phyloP scores from a whole-genome alignment of 495 filamentous ascomycete species.

The Penicillium bovifimosum region DNA sequence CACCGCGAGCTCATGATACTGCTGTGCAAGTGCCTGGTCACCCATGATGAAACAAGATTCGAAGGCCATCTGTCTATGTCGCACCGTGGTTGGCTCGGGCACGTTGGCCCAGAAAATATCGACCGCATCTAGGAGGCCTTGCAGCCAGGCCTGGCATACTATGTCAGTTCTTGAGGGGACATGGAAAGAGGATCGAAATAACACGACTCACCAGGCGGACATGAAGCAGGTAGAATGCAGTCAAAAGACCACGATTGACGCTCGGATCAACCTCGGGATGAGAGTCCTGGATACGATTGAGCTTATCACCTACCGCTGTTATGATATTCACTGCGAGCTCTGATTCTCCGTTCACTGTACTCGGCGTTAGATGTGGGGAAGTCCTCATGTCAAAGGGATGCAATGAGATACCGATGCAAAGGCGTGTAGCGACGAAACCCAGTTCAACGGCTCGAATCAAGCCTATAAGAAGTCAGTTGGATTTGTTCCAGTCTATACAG shows the following conservation, averaged over 20 bases:
- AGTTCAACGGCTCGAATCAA: constrained; percentile 56
- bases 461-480: constrained; percentile 22
- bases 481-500: neutral
- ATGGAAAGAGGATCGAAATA: neutral
- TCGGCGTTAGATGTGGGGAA: constrained; percentile 13
- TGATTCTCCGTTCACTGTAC: constrained; percentile 46
- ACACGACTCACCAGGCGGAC: constrained; percentile 53
- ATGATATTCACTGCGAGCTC: constrained; percentile 53
- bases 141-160: constrained; percentile 58
- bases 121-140: constrained; percentile 65
- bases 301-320: constrained; percentile 58
- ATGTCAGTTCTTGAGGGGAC: neutral
- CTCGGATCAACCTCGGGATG: constrained; percentile 11
- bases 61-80: constrained; percentile 52
- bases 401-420: neutral
- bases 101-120: constrained; percentile 69
- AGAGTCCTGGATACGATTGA: constrained; percentile 47
- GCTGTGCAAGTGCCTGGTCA: constrained; percentile 46
- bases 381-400: neutral
- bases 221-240: constrained; percentile 65
- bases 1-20: constrained; percentile 49
- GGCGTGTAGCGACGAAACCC: constrained; percentile 55
- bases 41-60: constrained; percentile 73
- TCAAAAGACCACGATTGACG: constrained; percentile 6
- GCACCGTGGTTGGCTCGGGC: constrained; percentile 27